phyloP scores from a whole-genome alignment of 2,329 filamentous ascomycete genomes.

The Hypoxylon sp. region DNA sequence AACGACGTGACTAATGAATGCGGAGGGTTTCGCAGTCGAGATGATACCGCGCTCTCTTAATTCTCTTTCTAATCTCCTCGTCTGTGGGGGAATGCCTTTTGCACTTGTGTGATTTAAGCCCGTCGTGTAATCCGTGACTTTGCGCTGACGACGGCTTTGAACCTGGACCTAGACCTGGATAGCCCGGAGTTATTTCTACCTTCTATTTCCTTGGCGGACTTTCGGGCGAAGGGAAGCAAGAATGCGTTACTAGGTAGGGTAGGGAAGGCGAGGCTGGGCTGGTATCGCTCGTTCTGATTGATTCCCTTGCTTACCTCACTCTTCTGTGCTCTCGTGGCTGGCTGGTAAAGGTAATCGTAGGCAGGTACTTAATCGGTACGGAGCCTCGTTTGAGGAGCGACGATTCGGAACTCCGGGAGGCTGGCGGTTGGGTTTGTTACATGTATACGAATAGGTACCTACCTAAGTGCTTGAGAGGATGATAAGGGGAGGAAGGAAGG shows the following conservation, averaged over 20 bases:
- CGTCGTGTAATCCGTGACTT: neutral
- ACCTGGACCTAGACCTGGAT: conserved; percentile 5
- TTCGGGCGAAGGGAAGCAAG: conserved; percentile 33
- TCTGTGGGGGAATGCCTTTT: neutral
- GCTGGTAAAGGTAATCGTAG: too few relatives aligned
- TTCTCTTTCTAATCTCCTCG: neutral
- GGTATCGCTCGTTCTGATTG: too few relatives aligned
- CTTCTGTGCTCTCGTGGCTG: neutral
- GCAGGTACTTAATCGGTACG: neutral
- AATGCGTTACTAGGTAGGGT: conserved; percentile 1
- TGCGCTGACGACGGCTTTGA: neutral
- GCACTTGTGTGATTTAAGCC: neutral
- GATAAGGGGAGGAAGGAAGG: neutral
- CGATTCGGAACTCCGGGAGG: neutral
- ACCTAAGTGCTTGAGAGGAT: neutral
- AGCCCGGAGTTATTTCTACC: conserved; percentile 26
- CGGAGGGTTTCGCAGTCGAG: neutral
- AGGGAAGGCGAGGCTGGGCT: neutral
- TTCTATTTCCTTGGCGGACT: too few relatives aligned
- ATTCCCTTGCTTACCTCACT: neutral
- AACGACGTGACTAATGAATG: conserved; percentile 15
- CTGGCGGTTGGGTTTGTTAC: neutral
- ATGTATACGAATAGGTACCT: too few relatives aligned
- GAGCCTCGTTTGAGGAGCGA: neutral
- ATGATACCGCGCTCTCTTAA: conserved; percentile 5